A percentile compares a stretch with the other conserved stretches of the same genome.
These are phyloP conservation scores for Gossypium gossypioides DNA, from an alignment of 441 rosid genomes.

Conservation along the genomic window DNA sequence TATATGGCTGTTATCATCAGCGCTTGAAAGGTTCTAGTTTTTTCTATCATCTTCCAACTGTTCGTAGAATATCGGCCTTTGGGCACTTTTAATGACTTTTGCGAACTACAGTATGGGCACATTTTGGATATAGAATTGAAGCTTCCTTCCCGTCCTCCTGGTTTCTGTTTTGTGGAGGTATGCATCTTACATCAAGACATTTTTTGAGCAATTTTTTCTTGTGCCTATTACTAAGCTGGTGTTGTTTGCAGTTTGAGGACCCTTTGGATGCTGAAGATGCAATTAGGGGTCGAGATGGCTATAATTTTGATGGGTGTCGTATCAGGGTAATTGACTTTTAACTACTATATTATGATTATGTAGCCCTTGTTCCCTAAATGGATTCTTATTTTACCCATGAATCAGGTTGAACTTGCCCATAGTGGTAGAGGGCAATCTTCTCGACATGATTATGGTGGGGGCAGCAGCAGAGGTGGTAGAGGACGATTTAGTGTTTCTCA, in stretches of 20 bases:
- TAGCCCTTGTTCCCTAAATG: background rate
- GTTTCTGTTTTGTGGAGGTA: conserved; percentile 42
- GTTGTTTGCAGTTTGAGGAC: conserved; percentile 28
- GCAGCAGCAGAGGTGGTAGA: conserved; percentile 22
- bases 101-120: conserved; percentile 30
- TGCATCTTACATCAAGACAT: background rate
- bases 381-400: background rate
- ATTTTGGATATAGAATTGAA: conserved; percentile 37
- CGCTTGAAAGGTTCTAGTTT: background rate
- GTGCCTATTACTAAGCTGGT: background rate
- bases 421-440: conserved; percentile 28
- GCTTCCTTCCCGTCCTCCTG: conserved; percentile 35
- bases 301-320: conserved; percentile 37
- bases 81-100: background rate
- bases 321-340: conserved; percentile 21
- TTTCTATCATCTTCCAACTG: background rate
- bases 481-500: conserved; percentile 33
- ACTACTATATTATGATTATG: background rate
- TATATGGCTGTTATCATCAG: background rate
- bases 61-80: background rate
- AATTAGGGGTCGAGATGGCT: conserved; percentile 40
- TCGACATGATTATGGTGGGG: conserved; percentile 24
- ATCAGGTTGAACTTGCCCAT: conserved; percentile 38
- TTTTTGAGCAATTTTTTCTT: background rate
- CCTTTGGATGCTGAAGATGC: conserved; percentile 42